Base-by-base conservation (phyloP, 2,329 filamentous ascomycete species). In the Xylaria multiplex region DNA sequence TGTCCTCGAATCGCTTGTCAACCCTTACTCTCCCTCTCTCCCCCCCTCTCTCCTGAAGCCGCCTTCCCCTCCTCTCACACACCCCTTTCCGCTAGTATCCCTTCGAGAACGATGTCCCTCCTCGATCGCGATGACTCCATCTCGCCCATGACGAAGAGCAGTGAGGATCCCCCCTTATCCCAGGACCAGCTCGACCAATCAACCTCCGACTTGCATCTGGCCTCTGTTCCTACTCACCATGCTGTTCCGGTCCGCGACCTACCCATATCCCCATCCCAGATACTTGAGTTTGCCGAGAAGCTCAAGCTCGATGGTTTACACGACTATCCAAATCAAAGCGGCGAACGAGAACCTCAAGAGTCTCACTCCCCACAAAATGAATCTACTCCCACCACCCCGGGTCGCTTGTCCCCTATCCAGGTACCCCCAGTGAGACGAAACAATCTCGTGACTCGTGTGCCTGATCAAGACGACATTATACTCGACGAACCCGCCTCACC, bases 261-360 rank as follows among this genome's bases (percentile, higher is more conserved):
- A 9, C 69, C 70, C 42, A 68, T 70, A 32, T 70, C 65, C 65
- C 74, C 70, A 69, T 73, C 61, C 68, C 66, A 68, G 54, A 69
- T 69, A 58, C 70, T 63, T 40, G 64, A 71, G 62, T 65, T 72
- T 24, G 60, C 70, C 6, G 53, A 66, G 43, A 66, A 27, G 54
- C 55, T 68, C 8, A 57, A 45, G 40, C 42, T 62, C 8, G 65
- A 62, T 67, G 67, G 75, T 32, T 73, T 80, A 9, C 67, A 74
- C 13, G 80, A 82, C 68, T 80, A 81, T 68, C 48, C 81, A 40
- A 81, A 81, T 58, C 77, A 74, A 42, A 78, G 77, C 6, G 64
- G 77, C 6, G 64, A 67, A 3, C 76, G 77, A 2, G 63, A 66
- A 13, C 76, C 78, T 1, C 78, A 81, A 56, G 74, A 77, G 5